Evolutionary conservation across 257 asterid species (phyloP).

Genomic region (Datura wrightii): DNA sequence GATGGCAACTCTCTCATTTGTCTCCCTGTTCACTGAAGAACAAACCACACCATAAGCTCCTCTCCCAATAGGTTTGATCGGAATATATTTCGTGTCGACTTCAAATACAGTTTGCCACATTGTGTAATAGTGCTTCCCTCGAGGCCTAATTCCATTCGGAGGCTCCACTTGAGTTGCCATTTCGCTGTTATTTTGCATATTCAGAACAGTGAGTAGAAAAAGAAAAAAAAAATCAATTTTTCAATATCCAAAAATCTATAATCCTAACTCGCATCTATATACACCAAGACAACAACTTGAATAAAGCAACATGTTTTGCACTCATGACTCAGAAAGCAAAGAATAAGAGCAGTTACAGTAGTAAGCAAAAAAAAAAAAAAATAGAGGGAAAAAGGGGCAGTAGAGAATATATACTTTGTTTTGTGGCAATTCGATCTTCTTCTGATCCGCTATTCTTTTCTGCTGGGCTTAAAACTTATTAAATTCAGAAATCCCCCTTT

Average conservation of each 20-base stretch:
- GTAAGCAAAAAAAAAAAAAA: not conserved
- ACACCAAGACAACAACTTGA: not conserved
- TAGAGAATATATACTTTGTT: constrained; percentile 34
- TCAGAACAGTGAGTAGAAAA: not conserved
- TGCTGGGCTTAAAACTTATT: constrained; percentile 8
- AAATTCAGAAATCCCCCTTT: constrained; percentile 42
- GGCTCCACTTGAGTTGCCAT: constrained; percentile 50
- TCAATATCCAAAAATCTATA: not conserved
- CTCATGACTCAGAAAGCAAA: constrained; percentile 24
- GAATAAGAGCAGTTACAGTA: constrained; percentile 25
- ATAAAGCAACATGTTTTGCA: constrained; percentile 26
- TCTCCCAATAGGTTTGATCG: constrained; percentile 53
- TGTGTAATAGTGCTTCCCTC: constrained; percentile 50
- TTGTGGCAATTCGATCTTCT: constrained; percentile 37
- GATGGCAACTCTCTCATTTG: constrained; percentile 53
- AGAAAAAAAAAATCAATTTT: not conserved
- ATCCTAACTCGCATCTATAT: constrained; percentile 13
- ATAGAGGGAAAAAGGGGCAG: not conserved
- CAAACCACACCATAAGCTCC: constrained; percentile 60
- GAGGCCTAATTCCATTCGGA: constrained; percentile 43
- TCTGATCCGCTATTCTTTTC: constrained; percentile 23
- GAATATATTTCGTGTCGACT: constrained; percentile 51
- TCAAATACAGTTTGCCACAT: constrained; percentile 56
- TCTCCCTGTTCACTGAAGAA: constrained; percentile 51
- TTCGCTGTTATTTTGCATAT: constrained; percentile 34